These are phyloP conservation scores for Trametes gibbosa DNA, from an alignment of 768 basidiomycete genomes.

Conservation along the genomic window DNA sequence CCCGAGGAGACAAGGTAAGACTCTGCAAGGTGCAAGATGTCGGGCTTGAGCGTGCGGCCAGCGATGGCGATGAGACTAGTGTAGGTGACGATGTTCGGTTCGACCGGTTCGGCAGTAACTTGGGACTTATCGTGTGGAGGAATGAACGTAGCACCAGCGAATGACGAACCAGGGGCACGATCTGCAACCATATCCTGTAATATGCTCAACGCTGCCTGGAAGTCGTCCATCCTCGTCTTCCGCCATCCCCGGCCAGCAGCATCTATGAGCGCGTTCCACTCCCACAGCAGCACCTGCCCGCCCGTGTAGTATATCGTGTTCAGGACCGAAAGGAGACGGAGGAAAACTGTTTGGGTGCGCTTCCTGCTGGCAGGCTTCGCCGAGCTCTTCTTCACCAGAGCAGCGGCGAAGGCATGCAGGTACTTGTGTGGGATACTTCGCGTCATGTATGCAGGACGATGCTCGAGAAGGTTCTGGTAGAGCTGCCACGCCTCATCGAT, in stretches of 20 bases:
- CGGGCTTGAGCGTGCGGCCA: slow-evolving; percentile 43
- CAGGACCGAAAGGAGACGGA: slow-evolving; percentile 68
- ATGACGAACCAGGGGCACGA: slow-evolving; percentile 39
- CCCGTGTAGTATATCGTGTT: slow-evolving; percentile 54
- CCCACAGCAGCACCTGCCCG: slow-evolving; percentile 54
- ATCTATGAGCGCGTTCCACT: slow-evolving; percentile 77
- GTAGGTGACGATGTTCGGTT: slow-evolving; percentile 69
- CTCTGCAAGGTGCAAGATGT: slow-evolving; percentile 49
- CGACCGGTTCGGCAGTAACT: slow-evolving; percentile 15
- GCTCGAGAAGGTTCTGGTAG: slow-evolving; percentile 8
- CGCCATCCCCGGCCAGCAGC: slow-evolving; percentile 65
- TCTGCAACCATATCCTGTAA: slow-evolving; percentile 58
- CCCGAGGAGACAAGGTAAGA: slow-evolving; percentile 53
- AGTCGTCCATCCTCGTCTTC: slow-evolving; percentile 54
- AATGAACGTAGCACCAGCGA: neutral
- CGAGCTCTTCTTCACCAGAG: slow-evolving; percentile 41
- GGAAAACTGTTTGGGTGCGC: slow-evolving; percentile 57
- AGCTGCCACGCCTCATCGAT: slow-evolving; percentile 14
- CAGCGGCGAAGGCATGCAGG: slow-evolving; percentile 60
- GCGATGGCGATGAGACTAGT: slow-evolving; percentile 68
- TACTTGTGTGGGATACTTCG: slow-evolving; percentile 35
- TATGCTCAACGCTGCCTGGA: slow-evolving; percentile 56
- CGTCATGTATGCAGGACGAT: slow-evolving; percentile 3
- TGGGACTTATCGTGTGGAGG: neutral
- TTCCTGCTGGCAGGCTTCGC: slow-evolving; percentile 36